Conservation (phyloP, 306 rosid species). For the Heteromeles arbutifolia region DNA sequence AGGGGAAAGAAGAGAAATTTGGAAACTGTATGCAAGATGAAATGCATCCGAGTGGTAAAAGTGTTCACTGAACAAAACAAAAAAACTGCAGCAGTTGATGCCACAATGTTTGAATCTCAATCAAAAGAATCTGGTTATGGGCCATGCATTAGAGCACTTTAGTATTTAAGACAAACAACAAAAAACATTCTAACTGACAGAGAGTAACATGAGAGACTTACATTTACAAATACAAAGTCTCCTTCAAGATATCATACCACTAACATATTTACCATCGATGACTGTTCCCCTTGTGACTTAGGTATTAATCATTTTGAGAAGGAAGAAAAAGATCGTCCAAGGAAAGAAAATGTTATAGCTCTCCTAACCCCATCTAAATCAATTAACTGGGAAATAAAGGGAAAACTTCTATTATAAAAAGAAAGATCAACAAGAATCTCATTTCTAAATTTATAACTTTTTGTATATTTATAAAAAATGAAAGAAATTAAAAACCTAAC, state of each 20-base stretch:
- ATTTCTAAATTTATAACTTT: no score
- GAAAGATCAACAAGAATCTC: neutral
- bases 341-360: neutral
- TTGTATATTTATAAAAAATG: no score
- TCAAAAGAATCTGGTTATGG: neutral
- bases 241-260: neutral
- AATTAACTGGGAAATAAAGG: neutral
- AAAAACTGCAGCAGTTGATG: neutral
- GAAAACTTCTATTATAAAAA: neutral
- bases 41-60: neutral
- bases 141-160: neutral
- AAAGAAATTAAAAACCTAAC: neutral
- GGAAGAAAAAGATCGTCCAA: neutral
- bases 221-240: neutral
- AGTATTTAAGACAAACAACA: neutral
- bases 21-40: neutral
- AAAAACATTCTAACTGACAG: neutral
- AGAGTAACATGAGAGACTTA: neutral
- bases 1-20: neutral
- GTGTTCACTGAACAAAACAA: neutral
- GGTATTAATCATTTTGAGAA: neutral
- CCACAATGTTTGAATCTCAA: neutral
- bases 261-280: neutral
- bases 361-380: neutral
- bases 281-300: neutral